Percentiles rank a stretch among this genome's conserved stretches.
Evolutionary conservation across 1,139 yeast species (phyloP).

Genomic region (Suhomyces maxii): DNA sequence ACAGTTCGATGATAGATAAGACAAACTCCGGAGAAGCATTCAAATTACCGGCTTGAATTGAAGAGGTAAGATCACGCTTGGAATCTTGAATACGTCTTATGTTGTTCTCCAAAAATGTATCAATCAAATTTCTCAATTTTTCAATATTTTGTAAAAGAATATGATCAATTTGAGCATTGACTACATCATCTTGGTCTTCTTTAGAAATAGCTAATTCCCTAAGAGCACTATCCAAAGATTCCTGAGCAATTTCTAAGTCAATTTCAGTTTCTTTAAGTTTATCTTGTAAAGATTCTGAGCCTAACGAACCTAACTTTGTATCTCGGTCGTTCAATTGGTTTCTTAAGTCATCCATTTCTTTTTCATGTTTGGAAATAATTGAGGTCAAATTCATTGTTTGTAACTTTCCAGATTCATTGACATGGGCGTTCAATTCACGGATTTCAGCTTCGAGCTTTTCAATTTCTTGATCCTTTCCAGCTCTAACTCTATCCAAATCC

Average conservation of each 20-base stretch:
- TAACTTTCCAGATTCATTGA: slow-evolving; percentile 63
- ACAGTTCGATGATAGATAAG: slow-evolving; percentile 68
- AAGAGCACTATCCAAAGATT: slow-evolving; percentile 75
- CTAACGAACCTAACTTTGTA: slow-evolving; percentile 12
- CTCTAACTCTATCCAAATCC: slow-evolving; percentile 73
- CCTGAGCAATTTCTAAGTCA: slow-evolving; percentile 78
- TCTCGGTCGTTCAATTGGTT: slow-evolving; percentile 31
- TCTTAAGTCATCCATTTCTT: slow-evolving; percentile 48
- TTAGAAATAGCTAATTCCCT: slow-evolving; percentile 58
- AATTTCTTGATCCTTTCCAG: slow-evolving; percentile 64
- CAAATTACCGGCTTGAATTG: slow-evolving; percentile 82
- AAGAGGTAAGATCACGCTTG: slow-evolving; percentile 69
- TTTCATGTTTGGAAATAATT: slow-evolving; percentile 63
- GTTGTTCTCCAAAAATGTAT: slow-evolving; percentile 69
- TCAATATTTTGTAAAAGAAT: slow-evolving; percentile 51
- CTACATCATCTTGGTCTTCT: slow-evolving; percentile 52
- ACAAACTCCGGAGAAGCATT: slow-evolving; percentile 75
- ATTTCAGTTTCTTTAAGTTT: slow-evolving; percentile 68
- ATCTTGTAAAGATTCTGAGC: slow-evolving; percentile 37
- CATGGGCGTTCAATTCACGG: slow-evolving; percentile 59
- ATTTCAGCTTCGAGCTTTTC: slow-evolving; percentile 68
- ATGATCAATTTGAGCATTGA: slow-evolving; percentile 60
- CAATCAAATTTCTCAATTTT: slow-evolving; percentile 61
- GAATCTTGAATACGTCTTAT: slow-evolving; percentile 74
- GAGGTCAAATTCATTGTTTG: slow-evolving; percentile 67